These are phyloP conservation scores for Tubosaeta sp. DNA, from an alignment of 768 basidiomycete genomes.

Conservation along the genomic window DNA sequence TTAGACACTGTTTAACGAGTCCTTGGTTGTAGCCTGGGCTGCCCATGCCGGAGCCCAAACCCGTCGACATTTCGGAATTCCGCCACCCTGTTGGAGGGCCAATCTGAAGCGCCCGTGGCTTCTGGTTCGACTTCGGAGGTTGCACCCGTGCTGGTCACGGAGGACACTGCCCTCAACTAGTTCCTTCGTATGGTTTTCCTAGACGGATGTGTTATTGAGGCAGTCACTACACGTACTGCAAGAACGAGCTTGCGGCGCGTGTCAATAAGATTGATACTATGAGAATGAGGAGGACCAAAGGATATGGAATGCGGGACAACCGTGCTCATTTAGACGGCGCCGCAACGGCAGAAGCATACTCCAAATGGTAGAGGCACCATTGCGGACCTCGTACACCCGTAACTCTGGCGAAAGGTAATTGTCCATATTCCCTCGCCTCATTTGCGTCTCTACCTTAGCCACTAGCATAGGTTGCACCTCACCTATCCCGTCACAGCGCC, in stretches of 20 bases:
- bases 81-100: not conserved
- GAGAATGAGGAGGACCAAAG: too few species aligned
- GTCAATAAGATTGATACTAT: too few species aligned
- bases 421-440: too few species aligned
- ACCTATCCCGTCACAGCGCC: too few species aligned
- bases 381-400: too few species aligned
- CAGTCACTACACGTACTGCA: not conserved
- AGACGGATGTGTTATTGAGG: not conserved
- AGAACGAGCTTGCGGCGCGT: not conserved
- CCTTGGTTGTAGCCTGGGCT: not conserved
- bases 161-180: not conserved
- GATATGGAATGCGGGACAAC: too few species aligned
- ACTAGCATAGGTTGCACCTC: too few species aligned
- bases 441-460: too few species aligned
- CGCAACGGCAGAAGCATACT: too few species aligned
- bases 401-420: too few species aligned
- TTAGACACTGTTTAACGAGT: not conserved
- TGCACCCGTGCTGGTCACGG: not conserved
- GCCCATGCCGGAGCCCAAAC: not conserved
- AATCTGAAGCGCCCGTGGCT: not conserved
- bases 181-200: not conserved
- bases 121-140: not conserved
- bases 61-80: constrained; percentile 1
- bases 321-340: too few species aligned
- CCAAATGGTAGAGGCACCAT: too few species aligned